Conservation (phyloP, 1,139 yeast species). For the Blastobotrys indianensis region DNA sequence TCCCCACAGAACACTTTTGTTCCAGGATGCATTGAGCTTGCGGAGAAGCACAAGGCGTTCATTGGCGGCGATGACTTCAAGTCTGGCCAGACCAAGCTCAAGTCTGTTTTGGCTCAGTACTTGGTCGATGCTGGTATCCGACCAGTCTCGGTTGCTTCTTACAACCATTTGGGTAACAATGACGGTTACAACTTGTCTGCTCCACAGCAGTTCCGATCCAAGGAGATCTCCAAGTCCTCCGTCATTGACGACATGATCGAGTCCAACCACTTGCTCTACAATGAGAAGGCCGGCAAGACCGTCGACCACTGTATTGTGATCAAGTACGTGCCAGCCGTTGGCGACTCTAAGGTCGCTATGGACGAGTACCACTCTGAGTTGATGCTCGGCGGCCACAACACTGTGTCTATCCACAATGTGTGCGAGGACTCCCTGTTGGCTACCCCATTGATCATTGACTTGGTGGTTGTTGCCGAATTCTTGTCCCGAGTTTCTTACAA, state of each 20-base stretch:
- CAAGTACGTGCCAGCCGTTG: constrained; percentile 90
- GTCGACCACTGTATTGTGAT: constrained; percentile 95
- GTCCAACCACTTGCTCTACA: constrained; percentile 79
- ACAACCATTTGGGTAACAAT: constrained; percentile 94
- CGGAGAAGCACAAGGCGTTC: constrained; percentile 68
- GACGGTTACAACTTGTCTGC: constrained; percentile 92
- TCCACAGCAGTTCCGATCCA: constrained; percentile 85
- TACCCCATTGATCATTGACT: constrained; percentile 87
- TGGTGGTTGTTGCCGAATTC: constrained; percentile 86
- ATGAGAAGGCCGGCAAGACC: constrained; percentile 67
- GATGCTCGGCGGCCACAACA: constrained; percentile 96
- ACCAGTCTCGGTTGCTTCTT: constrained; percentile 89
- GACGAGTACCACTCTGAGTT: constrained; percentile 95
- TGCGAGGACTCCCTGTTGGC: constrained; percentile 96
- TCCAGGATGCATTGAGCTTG: constrained; percentile 88
- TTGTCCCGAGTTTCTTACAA: constrained; percentile 79
- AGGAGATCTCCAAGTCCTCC: constrained; percentile 88
- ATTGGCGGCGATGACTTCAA: constrained; percentile 98
- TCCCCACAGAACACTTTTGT: constrained; percentile 97
- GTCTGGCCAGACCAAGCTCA: constrained; percentile 92
- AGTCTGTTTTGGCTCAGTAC: constrained; percentile 92
- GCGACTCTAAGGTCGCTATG: constrained; percentile 97
- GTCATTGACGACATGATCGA: constrained; percentile 94
- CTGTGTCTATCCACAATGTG: constrained; percentile 87
- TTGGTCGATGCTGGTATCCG: constrained; percentile 96